Evolutionary conservation across 108 stramenopile genomes (phyloP).

Genomic region (Cyclotella distinguenda): DNA sequence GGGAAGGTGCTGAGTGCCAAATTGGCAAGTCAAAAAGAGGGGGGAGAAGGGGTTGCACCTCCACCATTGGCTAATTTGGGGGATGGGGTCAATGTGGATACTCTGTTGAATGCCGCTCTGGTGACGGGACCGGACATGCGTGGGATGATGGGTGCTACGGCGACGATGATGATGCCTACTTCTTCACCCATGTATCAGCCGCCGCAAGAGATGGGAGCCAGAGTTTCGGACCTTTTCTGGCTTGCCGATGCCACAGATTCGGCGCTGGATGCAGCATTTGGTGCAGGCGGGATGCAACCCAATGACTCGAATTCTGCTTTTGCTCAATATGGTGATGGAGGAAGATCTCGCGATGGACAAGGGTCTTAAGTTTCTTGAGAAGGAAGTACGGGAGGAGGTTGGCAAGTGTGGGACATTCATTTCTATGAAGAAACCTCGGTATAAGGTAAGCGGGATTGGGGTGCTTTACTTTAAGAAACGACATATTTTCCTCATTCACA

Average conservation of each 20-base stretch:
- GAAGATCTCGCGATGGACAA: conserved; percentile 90
- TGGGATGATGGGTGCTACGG: conserved; percentile 3
- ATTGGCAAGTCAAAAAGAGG: conserved; percentile 53
- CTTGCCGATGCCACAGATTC: conserved; percentile 64
- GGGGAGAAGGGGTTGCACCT: neutral
- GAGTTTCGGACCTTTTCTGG: conserved; percentile 56
- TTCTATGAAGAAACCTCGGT: conserved; percentile 83
- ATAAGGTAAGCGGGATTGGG: conserved; percentile 48
- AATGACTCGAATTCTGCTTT: conserved; percentile 76
- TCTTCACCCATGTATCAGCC: conserved; percentile 20
- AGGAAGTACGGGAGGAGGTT: conserved; percentile 85
- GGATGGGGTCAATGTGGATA: conserved; percentile 77
- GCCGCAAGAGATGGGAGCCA: conserved; percentile 25
- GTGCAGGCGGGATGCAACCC: conserved; percentile 28
- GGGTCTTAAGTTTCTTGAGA: conserved; percentile 77
- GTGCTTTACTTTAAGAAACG: too few relatives aligned
- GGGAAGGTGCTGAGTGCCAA: conserved; percentile 92
- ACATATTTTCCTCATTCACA: too few relatives aligned
- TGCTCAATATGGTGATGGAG: conserved; percentile 96
- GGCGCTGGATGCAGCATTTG: conserved; percentile 59
- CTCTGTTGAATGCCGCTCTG: conserved; percentile 78
- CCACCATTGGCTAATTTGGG: conserved; percentile 53
- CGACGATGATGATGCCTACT: conserved; percentile 9
- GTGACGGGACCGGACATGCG: conserved; percentile 28
- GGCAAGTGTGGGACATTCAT: conserved; percentile 78